A percentile compares a stretch with the other conserved stretches of the same genome.
Evolutionary conservation across 306 rosid genomes (phyloP).

Genomic region (Glycine latifolia): DNA sequence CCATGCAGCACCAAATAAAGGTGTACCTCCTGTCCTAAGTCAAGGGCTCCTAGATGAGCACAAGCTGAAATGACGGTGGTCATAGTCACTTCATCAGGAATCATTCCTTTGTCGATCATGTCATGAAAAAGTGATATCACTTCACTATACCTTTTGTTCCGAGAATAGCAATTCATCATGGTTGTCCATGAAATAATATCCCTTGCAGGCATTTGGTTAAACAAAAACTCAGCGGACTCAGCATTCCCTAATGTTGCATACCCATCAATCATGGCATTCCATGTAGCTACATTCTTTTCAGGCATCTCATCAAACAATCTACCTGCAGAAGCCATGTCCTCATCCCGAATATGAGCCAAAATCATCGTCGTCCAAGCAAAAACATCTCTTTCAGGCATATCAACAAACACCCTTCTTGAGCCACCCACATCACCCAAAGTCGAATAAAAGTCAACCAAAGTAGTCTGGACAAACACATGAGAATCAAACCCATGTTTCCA

Average conservation of each 20-base stretch:
- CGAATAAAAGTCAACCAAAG: slow-evolving; percentile 72
- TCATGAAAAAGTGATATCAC: slow-evolving; percentile 62
- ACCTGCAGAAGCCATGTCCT: slow-evolving; percentile 63
- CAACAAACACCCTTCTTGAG: slow-evolving; percentile 67
- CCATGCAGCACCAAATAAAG: slow-evolving; percentile 61
- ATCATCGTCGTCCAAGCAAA: slow-evolving; percentile 83
- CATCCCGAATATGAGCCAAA: slow-evolving; percentile 54
- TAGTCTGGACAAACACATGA: slow-evolving; percentile 77
- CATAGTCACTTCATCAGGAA: slow-evolving; percentile 75
- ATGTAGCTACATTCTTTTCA: slow-evolving; percentile 61
- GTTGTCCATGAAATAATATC: slow-evolving; percentile 83
- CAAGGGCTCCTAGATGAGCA: slow-evolving; percentile 86
- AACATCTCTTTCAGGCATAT: slow-evolving; percentile 68
- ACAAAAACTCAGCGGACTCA: slow-evolving; percentile 62
- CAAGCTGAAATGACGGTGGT: slow-evolving; percentile 71
- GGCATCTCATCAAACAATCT: slow-evolving; percentile 66
- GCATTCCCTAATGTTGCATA: slow-evolving; percentile 61
- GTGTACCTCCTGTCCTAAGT: slow-evolving; percentile 75
- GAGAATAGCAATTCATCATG: slow-evolving; percentile 71
- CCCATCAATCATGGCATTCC: slow-evolving; percentile 83
- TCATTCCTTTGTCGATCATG: slow-evolving; percentile 61
- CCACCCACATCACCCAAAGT: slow-evolving; percentile 46
- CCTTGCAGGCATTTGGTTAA: slow-evolving; percentile 62
- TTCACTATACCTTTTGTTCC: slow-evolving; percentile 55
- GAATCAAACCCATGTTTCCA: slow-evolving; percentile 72